phyloP scores from a whole-genome alignment of 805 yeast genomes.

The Komagataella phaffii region DNA sequence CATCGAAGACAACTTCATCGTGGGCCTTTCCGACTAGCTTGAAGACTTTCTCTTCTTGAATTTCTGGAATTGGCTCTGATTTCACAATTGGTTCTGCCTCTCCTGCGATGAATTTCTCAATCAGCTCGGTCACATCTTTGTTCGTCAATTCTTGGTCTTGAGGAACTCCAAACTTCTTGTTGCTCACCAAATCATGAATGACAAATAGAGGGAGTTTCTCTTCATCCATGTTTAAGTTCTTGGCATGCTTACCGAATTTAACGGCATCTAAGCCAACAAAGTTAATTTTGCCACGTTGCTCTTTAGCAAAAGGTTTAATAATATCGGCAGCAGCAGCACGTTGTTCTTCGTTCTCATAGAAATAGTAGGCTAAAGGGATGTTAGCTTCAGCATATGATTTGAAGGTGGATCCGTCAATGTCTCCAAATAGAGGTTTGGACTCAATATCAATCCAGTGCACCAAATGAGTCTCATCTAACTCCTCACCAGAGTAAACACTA shows the following conservation, averaged over 20 bases:
- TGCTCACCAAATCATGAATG: conserved; percentile 56
- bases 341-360: conserved; percentile 61
- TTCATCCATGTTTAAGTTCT: conserved; percentile 59
- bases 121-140: conserved; percentile 44
- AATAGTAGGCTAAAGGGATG: conserved; percentile 78
- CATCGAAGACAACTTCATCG: conserved; percentile 47
- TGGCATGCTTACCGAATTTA: conserved; percentile 76
- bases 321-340: conserved; percentile 37
- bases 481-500: conserved; percentile 26
- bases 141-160: conserved; percentile 42
- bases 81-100: conserved; percentile 60
- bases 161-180: conserved; percentile 66
- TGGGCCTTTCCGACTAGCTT: conserved; percentile 79
- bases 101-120: conserved; percentile 51
- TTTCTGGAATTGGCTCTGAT: conserved; percentile 77
- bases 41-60: conserved; percentile 55
- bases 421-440: conserved; percentile 76
- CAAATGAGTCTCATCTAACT: conserved; percentile 23
- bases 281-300: conserved; percentile 67
- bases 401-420: conserved; percentile 72
- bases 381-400: conserved; percentile 56
- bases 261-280: conserved; percentile 83
- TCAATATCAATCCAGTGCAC: conserved; percentile 41
- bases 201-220: conserved; percentile 85
- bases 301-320: conserved; percentile 54